Evolutionary conservation across 495 filamentous ascomycete genomes (phyloP), one percentile per base, ranked within the genome.

Genomic region (Geopyxis carbonaria): DNA sequence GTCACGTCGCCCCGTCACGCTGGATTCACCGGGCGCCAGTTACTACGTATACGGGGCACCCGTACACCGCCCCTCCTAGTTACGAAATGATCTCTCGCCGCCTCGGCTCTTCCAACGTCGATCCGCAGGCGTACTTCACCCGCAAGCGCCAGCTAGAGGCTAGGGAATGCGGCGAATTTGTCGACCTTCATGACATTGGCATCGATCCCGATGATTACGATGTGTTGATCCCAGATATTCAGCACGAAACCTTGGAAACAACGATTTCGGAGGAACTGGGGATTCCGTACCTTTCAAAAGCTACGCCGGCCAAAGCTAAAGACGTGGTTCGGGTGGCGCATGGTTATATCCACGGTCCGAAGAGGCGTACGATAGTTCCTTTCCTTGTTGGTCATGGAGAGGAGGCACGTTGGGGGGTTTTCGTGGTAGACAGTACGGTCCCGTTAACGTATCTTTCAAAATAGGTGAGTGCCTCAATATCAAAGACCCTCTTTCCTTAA

Each of bases 371-470:
- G 35, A 44, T 44, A 31, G 22, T 31, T 37, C 45, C 35, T 2
- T 38, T 44, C 31, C 29, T 44, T 14, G 16, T 46, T 32, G 13
- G 4, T 22, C n/a, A 22, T 30, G 2, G 30, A 6, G 43, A 25
- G 3, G 31, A 40, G 31, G 47, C 43, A n/a, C 32, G 21, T 25
- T 50, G 39, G 47, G 45, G 45, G 13, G 50, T 53, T 18, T 44
- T 53, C 22, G 35, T 53, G 2, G 21, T 50, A 9, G 20, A 43
- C 34, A 47, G 16, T 13, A 5, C 40, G 21, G 1, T 27, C 22
- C 40, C 45, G 11, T 39, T 15, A n/a, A 43, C 29, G 3, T 47
- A 40, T 23, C 34, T 47, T 43, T 43, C 33, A 6, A 14, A 10
- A 5, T 28, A 47, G 21, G 34, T 40, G 19, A 40, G 9, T 39